Conservation (phyloP, 805 yeast species). For the Candida tibetensis region DNA sequence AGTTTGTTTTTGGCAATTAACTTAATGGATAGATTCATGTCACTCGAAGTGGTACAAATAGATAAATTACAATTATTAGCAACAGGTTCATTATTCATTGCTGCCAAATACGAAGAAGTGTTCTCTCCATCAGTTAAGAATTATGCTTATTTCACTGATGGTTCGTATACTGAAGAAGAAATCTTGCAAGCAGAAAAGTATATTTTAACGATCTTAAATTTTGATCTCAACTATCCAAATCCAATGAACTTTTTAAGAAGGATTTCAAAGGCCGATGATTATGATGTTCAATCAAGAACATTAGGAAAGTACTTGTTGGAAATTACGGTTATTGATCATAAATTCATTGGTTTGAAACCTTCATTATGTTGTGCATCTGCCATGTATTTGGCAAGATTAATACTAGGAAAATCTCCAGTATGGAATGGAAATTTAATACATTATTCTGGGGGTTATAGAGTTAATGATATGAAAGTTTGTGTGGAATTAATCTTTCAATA, state of each 20-base stretch:
- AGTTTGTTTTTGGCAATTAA: constrained; percentile 80
- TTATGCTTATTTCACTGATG: constrained; percentile 86
- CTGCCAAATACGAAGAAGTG: constrained; percentile 93
- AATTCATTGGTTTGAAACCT: constrained; percentile 70
- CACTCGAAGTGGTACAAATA: constrained; percentile 68
- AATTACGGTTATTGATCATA: constrained; percentile 70
- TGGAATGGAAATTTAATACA: constrained; percentile 89
- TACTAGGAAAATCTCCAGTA: constrained; percentile 59
- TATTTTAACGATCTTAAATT: constrained; percentile 67
- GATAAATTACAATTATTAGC: constrained; percentile 83
- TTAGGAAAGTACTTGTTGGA: constrained; percentile 83
- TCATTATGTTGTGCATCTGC: constrained; percentile 84
- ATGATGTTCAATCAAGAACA: constrained; percentile 79
- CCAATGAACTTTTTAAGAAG: constrained; percentile 88
- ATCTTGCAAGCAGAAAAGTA: constrained; percentile 80
- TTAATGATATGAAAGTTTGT: constrained; percentile 67
- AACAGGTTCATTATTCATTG: constrained; percentile 79
- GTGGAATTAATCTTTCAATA: constrained; percentile 75
- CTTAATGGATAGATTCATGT: constrained; percentile 83
- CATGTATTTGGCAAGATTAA: constrained; percentile 76
- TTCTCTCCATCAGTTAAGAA: constrained; percentile 81
- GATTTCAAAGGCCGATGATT: constrained; percentile 87
- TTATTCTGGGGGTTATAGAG: constrained; percentile 87
- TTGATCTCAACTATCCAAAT: constrained; percentile 79
- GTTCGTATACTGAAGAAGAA: constrained; percentile 76